Conservation (phyloP, 805 yeast genomes). For the Brettanomyces nanus region DNA sequence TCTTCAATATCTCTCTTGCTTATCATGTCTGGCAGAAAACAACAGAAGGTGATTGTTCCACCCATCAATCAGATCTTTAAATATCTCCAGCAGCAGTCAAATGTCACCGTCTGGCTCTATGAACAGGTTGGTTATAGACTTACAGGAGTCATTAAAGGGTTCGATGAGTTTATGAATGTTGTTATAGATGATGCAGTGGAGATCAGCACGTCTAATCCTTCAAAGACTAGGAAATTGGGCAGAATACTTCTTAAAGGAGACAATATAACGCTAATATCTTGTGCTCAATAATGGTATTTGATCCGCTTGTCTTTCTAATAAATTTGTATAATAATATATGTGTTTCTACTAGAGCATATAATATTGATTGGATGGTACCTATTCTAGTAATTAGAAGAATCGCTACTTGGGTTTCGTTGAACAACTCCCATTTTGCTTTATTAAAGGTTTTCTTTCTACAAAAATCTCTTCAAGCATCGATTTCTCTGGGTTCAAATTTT, state of each 20-base stretch:
- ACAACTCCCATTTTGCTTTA: no score
- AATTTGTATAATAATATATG: no score
- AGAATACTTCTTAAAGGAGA: constrained; percentile 86
- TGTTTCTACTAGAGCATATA: no score
- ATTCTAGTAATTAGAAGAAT: no score
- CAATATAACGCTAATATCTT: constrained; percentile 71
- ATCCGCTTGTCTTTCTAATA: no score
- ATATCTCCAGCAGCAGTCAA: constrained; percentile 71
- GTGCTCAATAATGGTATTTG: constrained; percentile 10
- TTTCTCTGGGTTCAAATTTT: no score
- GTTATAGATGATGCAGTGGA: constrained; percentile 59
- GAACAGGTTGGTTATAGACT: constrained; percentile 75
- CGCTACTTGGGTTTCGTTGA: no score
- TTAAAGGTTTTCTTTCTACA: no score
- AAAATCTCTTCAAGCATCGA: no score
- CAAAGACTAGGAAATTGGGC: constrained; percentile 47
- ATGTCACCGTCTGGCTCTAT: constrained; percentile 80
- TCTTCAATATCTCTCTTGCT: neutral
- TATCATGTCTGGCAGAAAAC: constrained; percentile 33
- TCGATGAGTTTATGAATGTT: constrained; percentile 94
- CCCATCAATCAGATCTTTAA: constrained; percentile 90
- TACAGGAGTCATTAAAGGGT: constrained; percentile 82
- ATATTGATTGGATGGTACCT: no score
- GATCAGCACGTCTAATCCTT: constrained; percentile 38
- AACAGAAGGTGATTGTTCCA: constrained; percentile 58